Conservation (phyloP, 768 basidiomycete genomes). For the Aureoboletus auriporus region DNA sequence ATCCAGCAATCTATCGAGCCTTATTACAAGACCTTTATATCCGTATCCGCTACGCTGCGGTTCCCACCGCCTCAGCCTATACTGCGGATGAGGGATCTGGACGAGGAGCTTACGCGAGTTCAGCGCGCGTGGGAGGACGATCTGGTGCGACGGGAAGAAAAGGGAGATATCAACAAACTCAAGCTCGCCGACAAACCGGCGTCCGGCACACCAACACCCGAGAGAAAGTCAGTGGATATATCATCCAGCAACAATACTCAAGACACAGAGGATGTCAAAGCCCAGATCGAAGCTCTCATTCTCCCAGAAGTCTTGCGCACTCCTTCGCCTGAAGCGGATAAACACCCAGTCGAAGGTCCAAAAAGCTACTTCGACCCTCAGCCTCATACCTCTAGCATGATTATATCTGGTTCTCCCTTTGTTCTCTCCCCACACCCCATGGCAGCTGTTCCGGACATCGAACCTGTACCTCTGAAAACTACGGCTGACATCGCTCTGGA, state of each 20-base stretch:
- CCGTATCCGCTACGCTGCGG: conserved; percentile 87
- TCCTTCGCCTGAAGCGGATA: conserved; percentile 33
- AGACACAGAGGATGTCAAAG: conserved; percentile 52
- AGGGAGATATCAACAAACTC: conserved; percentile 24
- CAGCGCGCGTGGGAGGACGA: conserved; percentile 87
- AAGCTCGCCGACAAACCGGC: conserved; percentile 10
- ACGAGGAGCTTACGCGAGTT: conserved; percentile 65
- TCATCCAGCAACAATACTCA: conserved; percentile 9
- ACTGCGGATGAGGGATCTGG: conserved; percentile 82
- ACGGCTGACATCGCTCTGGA: conserved; percentile 69
- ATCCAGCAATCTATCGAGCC: conserved; percentile 82
- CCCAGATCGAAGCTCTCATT: conserved; percentile 58
- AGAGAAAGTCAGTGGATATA: conserved; percentile 16
- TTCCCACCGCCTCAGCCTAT: conserved; percentile 93
- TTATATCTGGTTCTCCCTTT: conserved; percentile 28
- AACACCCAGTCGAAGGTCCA: conserved; percentile 27
- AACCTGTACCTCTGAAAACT: conserved; percentile 50
- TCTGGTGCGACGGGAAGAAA: conserved; percentile 72
- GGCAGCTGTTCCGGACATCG: conserved; percentile 31
- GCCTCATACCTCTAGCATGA: conserved; percentile 25
- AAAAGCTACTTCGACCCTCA: conserved; percentile 44
- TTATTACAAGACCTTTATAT: conserved; percentile 84
- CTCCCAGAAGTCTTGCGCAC: conserved; percentile 36
- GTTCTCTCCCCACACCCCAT: conserved; percentile 30
- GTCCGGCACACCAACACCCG: conserved; percentile 29